Percentiles rank a stretch among this genome's conserved stretches.
Conservation (phyloP, 2,329 filamentous ascomycete genomes). For the Pseudogymnoascus sp. region DNA sequence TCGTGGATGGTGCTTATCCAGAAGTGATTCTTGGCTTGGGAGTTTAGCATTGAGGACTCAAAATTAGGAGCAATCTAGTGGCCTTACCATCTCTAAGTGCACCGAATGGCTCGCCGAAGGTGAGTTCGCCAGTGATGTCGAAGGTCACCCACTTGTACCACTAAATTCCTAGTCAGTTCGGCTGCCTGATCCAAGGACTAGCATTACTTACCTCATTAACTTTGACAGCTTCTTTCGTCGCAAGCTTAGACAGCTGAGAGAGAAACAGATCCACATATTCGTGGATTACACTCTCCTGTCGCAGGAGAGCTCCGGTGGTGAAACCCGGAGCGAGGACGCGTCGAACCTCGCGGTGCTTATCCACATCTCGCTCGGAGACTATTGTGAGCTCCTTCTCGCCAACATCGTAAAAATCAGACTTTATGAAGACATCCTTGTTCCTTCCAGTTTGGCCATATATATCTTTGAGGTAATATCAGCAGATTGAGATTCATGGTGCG, state of each 20-base stretch:
- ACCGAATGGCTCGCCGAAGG: slow-evolving; percentile 42
- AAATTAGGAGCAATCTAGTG: slow-evolving; percentile 25
- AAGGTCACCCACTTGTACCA: slow-evolving; percentile 60
- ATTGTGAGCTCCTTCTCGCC: background rate
- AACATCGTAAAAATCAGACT: background rate
- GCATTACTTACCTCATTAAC: slow-evolving; percentile 24
- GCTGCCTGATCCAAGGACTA: slow-evolving; percentile 24
- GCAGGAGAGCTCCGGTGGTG: slow-evolving; percentile 17
- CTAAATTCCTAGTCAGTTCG: slow-evolving; percentile 23
- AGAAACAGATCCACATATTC: slow-evolving; percentile 20
- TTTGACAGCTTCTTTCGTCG: slow-evolving; percentile 25
- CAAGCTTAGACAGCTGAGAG: slow-evolving; percentile 22
- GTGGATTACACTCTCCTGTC: slow-evolving; percentile 20
- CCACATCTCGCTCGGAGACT: background rate
- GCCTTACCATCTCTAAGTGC: slow-evolving; percentile 19
- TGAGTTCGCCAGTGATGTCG: slow-evolving; percentile 44
- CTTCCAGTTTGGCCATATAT: background rate
- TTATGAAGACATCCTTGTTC: background rate
- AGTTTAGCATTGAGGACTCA: slow-evolving; percentile 22
- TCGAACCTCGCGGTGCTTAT: slow-evolving; percentile 19
- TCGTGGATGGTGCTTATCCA: slow-evolving; percentile 23
- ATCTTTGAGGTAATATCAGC: background rate
- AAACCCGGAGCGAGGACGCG: slow-evolving; percentile 20
- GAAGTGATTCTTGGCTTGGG: slow-evolving; percentile 18
- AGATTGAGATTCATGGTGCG: background rate